Evolutionary conservation across 257 asterid species (phyloP).

Genomic region (Solanum corneliomulleri): DNA sequence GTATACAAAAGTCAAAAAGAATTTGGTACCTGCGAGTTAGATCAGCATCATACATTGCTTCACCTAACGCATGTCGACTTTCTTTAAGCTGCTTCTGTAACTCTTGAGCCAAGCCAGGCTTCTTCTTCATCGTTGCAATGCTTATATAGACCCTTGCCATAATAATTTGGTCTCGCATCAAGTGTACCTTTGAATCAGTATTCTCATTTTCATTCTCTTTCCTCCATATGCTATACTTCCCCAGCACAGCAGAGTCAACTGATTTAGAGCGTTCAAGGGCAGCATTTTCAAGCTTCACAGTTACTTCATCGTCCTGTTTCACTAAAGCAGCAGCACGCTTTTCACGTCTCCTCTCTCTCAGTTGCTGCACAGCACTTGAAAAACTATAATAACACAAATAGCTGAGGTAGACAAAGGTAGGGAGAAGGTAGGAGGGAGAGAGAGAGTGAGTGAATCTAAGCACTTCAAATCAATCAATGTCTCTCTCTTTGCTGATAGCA

Average conservation of each 20-base stretch:
- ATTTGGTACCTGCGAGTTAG: constrained; percentile 48
- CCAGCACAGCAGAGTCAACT: constrained; percentile 90
- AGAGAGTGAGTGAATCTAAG: neutral
- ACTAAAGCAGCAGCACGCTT: constrained; percentile 69
- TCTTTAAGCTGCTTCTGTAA: constrained; percentile 77
- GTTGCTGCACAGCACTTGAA: constrained; percentile 51
- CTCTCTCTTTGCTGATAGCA: neutral
- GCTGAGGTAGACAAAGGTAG: neutral
- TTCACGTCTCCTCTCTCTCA: constrained; percentile 71
- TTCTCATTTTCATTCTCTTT: constrained; percentile 87
- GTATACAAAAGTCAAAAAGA: neutral
- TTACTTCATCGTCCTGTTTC: constrained; percentile 80
- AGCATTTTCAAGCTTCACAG: constrained; percentile 81
- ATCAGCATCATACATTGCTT: constrained; percentile 75
- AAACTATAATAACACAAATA: neutral
- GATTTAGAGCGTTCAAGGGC: constrained; percentile 88
- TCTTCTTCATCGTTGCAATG: constrained; percentile 73
- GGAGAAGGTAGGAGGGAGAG: neutral
- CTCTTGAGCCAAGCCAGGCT: constrained; percentile 54
- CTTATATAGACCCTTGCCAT: constrained; percentile 88
- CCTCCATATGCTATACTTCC: constrained; percentile 97
- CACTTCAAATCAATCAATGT: neutral
- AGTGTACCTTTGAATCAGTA: constrained; percentile 75
- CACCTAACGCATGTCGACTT: constrained; percentile 89
- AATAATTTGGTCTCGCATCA: constrained; percentile 94